Conservation (phyloP, 2,329 filamentous ascomycete genomes). For the Rhynchosporium graminicola region DNA sequence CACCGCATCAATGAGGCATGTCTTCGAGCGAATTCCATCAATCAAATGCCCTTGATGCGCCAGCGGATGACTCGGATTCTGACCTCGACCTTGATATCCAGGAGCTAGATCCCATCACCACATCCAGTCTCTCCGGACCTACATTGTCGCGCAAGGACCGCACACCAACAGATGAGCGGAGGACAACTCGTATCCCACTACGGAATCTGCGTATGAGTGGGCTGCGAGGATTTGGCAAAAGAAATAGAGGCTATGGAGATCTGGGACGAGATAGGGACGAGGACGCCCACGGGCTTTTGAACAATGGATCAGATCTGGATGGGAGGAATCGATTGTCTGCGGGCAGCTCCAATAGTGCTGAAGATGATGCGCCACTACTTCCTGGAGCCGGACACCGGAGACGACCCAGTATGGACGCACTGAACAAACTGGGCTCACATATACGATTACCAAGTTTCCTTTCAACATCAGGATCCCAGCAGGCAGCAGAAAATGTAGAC, state of each 20-base stretch:
- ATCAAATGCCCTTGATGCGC: conserved; percentile 56
- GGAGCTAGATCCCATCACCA: conserved; percentile 68
- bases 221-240: conserved; percentile 56
- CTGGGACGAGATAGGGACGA: conserved; percentile 60
- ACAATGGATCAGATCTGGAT: conserved; percentile 56
- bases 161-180: conserved; percentile 36
- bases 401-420: conserved; percentile 44
- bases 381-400: conserved; percentile 40
- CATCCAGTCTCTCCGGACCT: conserved; percentile 31
- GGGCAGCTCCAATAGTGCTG: conserved; percentile 54
- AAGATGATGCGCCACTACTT: conserved; percentile 77
- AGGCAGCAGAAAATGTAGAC: conserved; percentile 39
- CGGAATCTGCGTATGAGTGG: conserved; percentile 69
- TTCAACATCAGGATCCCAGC: conserved; percentile 41
- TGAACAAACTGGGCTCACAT: conserved; percentile 51
- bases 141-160: conserved; percentile 37
- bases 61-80: conserved; percentile 71
- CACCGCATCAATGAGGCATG: conserved; percentile 43
- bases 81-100: conserved; percentile 75
- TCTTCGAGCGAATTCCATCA: conserved; percentile 41
- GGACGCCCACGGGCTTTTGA: conserved; percentile 67
- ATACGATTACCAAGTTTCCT: conserved; percentile 70
- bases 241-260: conserved; percentile 57
- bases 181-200: conserved; percentile 60
- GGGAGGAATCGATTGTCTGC: conserved; percentile 57